Percentiles rank a stretch among this genome's conserved stretches.
phyloP scores from a whole-genome alignment of 805 yeast species.

The Maudiozyma saulgeensis region DNA sequence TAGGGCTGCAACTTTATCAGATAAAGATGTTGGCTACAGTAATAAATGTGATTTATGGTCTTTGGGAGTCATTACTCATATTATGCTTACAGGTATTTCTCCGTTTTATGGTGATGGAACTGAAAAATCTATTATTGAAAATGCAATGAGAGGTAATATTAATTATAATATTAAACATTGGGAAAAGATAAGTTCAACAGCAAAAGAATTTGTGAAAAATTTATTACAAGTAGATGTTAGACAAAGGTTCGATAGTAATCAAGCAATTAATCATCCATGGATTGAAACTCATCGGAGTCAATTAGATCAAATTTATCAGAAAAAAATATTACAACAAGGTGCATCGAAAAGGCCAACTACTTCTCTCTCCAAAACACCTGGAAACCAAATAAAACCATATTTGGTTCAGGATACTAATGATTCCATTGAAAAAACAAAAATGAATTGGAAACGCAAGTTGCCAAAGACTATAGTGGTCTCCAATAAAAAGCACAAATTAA shows the following conservation, averaged over 20 bases:
- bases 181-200: constrained; percentile 32
- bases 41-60: constrained; percentile 64
- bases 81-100: constrained; percentile 52
- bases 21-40: constrained; percentile 35
- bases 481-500: constrained; percentile 1
- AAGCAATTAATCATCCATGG: constrained; percentile 42
- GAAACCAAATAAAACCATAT: background rate
- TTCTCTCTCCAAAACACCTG: background rate
- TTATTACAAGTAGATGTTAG: constrained; percentile 33
- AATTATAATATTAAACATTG: constrained; percentile 35
- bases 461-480: constrained; percentile 17
- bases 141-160: constrained; percentile 35
- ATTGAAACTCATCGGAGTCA: constrained; percentile 32
- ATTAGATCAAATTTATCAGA: constrained; percentile 31
- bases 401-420: no score
- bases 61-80: constrained; percentile 49
- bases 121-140: constrained; percentile 32
- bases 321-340: constrained; percentile 16
- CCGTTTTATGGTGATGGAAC: constrained; percentile 48
- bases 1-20: constrained; percentile 19
- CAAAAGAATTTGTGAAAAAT: constrained; percentile 37
- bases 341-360: background rate
- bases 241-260: constrained; percentile 30
- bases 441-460: constrained; percentile 20
- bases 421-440: background rate